phyloP scores from a whole-genome alignment of 768 basidiomycete species.

The Harrya chromipes region DNA sequence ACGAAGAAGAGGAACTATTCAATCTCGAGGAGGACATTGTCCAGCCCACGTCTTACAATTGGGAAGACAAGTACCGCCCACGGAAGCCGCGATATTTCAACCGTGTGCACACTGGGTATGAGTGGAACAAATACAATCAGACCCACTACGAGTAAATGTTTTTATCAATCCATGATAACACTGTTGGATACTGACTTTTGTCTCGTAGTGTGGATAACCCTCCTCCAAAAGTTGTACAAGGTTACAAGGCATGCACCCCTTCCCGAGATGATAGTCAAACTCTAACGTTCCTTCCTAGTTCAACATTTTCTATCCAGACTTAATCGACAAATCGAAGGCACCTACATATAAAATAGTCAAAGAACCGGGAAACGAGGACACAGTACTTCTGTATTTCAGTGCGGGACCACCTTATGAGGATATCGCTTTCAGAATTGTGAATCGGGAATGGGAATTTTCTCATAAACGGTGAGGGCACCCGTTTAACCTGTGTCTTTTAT shows the following conservation, averaged over 20 bases:
- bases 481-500: slow-evolving; percentile 7
- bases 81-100: slow-evolving; percentile 99
- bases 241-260: slow-evolving; percentile 71
- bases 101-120: slow-evolving; percentile 97
- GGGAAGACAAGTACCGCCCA: slow-evolving; percentile 98
- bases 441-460: slow-evolving; percentile 97
- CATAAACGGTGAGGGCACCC: slow-evolving; percentile 73
- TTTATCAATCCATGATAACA: not conserved
- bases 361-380: slow-evolving; percentile 93
- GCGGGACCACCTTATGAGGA: slow-evolving; percentile 99
- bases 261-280: not conserved
- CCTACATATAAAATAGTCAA: slow-evolving; percentile 96
- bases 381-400: slow-evolving; percentile 87
- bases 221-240: slow-evolving; percentile 98
- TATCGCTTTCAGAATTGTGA: slow-evolving; percentile 96
- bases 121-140: slow-evolving; percentile 99
- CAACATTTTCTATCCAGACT: slow-evolving; percentile 98
- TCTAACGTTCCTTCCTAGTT: slow-evolving; percentile 46
- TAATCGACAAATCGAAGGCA: slow-evolving; percentile 97
- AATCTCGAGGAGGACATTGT: slow-evolving; percentile 87
- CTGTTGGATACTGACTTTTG: slow-evolving; percentile 11
- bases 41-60: slow-evolving; percentile 85
- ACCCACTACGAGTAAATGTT: slow-evolving; percentile 89
- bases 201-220: slow-evolving; percentile 87
- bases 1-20: slow-evolving; percentile 95